Evolutionary conservation across 2,329 filamentous ascomycete genomes (phyloP), one percentile per base, ranked within the genome.

Genomic region (Scopulariopsis brevicaulis): DNA sequence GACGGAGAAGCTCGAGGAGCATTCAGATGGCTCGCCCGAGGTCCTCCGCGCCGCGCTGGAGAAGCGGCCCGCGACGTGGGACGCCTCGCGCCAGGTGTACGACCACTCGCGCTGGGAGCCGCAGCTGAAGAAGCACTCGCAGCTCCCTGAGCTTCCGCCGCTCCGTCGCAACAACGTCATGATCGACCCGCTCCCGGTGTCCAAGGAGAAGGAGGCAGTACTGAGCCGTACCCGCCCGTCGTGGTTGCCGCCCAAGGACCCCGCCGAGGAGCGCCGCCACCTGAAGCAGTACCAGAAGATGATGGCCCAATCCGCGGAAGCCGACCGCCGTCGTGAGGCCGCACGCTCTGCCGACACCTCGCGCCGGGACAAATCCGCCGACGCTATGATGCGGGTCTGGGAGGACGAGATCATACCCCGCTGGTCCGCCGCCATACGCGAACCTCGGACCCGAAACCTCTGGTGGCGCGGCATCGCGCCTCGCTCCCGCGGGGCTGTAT

Each of bases 231-330:
- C 89, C 1, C 79, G 89, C 43, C 89, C 89, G 0, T 91, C 87
- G 1, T 94, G 90, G 90, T 75, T 94, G 2, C 89, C 90, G 1
- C 89, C 89, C 1, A 94, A 94, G 72, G 85, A 94, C 63, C 92
- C 90, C 1, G 88, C 88, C 57, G 94, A 99, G 70, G 94, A 99
- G 73, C 89, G 83, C 68, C 86, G 86, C 63, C 94, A 99, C 70
- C 69, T 99, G 63, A 91, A 83, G 66, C 85, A 94, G 68, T 94
- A 92, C 67, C 86, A 92, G 71, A 84, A 80, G 69, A 92, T 94
- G 87, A 89, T 93, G 86, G 78, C 77, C 0, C 75, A 74, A 52
- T 84, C 82, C 63, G 70, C 75, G 56, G 81, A 83, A 65, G 79
- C 81, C 0, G 83, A 86, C 35, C 79, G 80, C 59, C 79, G 79